Evolutionary conservation across 2,329 filamentous ascomycete species (phyloP), one percentile per base, ranked within the genome.

Genomic region (Orbilia quercus): DNA sequence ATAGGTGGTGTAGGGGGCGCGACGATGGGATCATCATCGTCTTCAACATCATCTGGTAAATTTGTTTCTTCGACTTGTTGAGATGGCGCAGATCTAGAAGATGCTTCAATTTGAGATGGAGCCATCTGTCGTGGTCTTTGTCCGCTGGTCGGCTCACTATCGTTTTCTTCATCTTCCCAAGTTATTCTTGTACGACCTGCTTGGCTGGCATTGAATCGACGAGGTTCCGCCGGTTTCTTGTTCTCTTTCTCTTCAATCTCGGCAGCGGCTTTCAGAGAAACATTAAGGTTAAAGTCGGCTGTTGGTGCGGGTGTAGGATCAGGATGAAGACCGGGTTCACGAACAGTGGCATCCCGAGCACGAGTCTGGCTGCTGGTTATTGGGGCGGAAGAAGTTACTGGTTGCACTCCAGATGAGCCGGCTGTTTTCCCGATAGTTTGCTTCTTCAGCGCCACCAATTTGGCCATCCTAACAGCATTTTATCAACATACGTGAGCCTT

Each of bases 201-300:
- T 11, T 67, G 63, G 18, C 16, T 55, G 45, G 50, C 18, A 9
- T 67, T 67, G 45, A 59, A 67, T 5, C 45, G 20, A 5, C 22
- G 20, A 11, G 42, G 51, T 18, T 36, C 28, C 2, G 53, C 9
- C 2, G 63, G 63, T 12, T 23, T 44, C 1, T 22, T 67, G 11
- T 67, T 67, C 12, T 67, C 63, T 6, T 67, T 67, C 38, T 67
- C 63, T 16, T 36, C 53, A 16, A 31, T 18, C 16, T 50, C 14
- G 7, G 42, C 22, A 1, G 63, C 63, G 11, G 42, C 14, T 9
- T 22, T 57, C 7, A 67, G 45, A 0, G 23, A 53, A 9, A 44
- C 1, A 20, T 67, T 67, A 16, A 67, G 58, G 23, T 67, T 50
- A 20, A 58, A 67, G 7, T 16, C 22, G 11, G 63, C 14, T 7